phyloP scores from a whole-genome alignment of 2,329 filamentous ascomycete genomes.

The Ophiostoma australiae region DNA sequence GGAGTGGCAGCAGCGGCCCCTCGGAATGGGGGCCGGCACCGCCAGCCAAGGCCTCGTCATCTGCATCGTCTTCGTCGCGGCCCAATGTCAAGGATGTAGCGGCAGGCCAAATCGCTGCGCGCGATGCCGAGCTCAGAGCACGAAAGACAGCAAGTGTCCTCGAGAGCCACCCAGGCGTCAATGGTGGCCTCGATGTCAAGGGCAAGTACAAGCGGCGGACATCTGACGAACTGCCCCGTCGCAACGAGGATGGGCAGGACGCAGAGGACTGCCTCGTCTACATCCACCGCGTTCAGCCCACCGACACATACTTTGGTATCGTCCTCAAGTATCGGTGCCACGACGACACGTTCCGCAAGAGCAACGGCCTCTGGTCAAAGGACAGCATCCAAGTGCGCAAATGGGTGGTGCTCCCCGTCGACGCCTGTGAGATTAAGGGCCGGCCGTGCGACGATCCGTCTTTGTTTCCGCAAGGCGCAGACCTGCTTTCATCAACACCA shows the following conservation, averaged over 20 bases:
- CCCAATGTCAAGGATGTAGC: conserved; percentile 48
- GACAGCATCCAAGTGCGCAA: conserved; percentile 84
- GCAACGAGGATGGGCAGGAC: conserved; percentile 41
- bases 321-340: conserved; percentile 86
- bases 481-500: conserved; percentile 51
- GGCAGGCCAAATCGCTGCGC: conserved; percentile 45
- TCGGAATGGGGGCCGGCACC: conserved; percentile 49
- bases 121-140: conserved; percentile 51
- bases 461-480: conserved; percentile 40
- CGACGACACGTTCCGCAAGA: conserved; percentile 73
- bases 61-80: conserved; percentile 24
- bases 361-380: conserved; percentile 91
- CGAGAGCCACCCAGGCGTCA: conserved; percentile 57
- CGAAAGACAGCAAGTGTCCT: conserved; percentile 55
- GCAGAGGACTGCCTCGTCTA: conserved; percentile 78
- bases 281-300: conserved; percentile 74
- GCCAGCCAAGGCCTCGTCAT: conserved; percentile 32
- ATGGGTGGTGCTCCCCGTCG: conserved; percentile 77
- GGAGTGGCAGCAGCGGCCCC: conserved; percentile 31
- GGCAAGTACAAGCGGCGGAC: conserved; percentile 61
- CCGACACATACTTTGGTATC: conserved; percentile 86
- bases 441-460: conserved; percentile 56
- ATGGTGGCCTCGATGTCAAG: conserved; percentile 51
- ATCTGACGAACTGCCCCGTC: conserved; percentile 54
- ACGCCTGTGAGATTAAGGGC: conserved; percentile 81